A percentile compares a stretch with the other conserved stretches of the same genome.
These are phyloP conservation scores for Termitomyces sp. DNA, from an alignment of 768 basidiomycete species.

Conservation along the genomic window DNA sequence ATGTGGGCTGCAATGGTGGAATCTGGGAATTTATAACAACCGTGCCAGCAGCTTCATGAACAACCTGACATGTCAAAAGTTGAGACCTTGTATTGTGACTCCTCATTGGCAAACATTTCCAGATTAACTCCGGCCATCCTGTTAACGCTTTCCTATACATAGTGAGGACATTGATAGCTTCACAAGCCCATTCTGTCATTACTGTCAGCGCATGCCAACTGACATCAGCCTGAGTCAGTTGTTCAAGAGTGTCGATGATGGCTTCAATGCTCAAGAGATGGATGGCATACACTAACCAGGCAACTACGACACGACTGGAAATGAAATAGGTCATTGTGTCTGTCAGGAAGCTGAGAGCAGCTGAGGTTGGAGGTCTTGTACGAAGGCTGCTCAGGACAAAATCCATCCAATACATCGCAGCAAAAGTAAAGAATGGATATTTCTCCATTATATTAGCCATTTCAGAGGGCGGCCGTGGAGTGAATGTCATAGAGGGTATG, in stretches of 20 bases:
- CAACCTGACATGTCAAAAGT: neutral
- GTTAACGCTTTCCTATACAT: neutral
- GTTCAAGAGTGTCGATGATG: neutral
- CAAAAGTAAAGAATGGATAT: constrained; percentile 3
- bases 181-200: neutral
- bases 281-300: constrained; percentile 1
- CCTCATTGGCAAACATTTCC: neutral
- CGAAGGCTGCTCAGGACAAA: neutral
- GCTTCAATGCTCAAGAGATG: neutral
- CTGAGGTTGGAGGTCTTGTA: neutral
- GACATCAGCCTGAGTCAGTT: neutral
- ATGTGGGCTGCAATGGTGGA: too few species aligned
- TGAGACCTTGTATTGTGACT: too few species aligned
- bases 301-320: neutral
- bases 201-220: neutral
- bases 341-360: neutral
- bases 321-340: neutral
- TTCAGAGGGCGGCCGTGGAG: neutral
- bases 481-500: neutral
- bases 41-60: neutral
- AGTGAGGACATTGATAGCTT: neutral
- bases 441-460: neutral
- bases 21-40: neutral
- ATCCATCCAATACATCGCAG: neutral
- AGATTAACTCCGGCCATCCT: neutral